phyloP scores from a whole-genome alignment of 2,329 filamentous ascomycete species.

The Phyllosticta citrichinensis region DNA sequence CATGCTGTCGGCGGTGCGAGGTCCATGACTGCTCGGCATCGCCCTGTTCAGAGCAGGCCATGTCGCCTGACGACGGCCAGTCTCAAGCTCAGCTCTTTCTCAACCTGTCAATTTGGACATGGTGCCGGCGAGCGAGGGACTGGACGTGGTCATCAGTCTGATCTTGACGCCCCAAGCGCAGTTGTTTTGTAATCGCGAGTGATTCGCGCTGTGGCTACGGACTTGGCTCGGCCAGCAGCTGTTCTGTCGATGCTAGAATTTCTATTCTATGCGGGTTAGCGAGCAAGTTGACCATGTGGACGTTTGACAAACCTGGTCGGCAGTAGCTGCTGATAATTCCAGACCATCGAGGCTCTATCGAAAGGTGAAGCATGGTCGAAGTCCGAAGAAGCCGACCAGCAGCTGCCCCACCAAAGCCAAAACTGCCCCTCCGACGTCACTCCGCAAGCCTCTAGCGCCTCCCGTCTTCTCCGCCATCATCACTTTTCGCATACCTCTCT shows the following conservation, averaged over 20 bases:
- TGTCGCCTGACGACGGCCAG: neutral
- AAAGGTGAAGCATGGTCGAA: neutral
- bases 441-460: neutral
- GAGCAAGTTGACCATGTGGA: neutral
- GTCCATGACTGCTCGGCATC: neutral
- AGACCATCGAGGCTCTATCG: neutral
- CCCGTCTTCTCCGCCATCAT: neutral
- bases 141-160: neutral
- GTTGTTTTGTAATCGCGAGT: neutral
- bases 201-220: neutral
- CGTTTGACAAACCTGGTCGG: neutral
- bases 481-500: neutral
- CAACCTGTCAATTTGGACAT: neutral
- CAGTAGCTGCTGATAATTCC: neutral
- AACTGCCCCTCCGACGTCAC: slow-evolving; percentile 8
- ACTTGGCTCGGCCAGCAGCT: neutral
- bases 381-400: neutral
- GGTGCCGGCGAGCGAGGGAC: neutral
- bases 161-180: neutral
- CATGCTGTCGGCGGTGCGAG: neutral
- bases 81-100: neutral
- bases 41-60: neutral
- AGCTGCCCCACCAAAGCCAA: slow-evolving; percentile 1
- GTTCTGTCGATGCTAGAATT: neutral
- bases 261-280: neutral